A percentile compares a stretch with the other conserved stretches of the same genome.
These are phyloP conservation scores for Sarocladium kiliense DNA, from an alignment of 2,329 filamentous ascomycete genomes.

Conservation along the genomic window DNA sequence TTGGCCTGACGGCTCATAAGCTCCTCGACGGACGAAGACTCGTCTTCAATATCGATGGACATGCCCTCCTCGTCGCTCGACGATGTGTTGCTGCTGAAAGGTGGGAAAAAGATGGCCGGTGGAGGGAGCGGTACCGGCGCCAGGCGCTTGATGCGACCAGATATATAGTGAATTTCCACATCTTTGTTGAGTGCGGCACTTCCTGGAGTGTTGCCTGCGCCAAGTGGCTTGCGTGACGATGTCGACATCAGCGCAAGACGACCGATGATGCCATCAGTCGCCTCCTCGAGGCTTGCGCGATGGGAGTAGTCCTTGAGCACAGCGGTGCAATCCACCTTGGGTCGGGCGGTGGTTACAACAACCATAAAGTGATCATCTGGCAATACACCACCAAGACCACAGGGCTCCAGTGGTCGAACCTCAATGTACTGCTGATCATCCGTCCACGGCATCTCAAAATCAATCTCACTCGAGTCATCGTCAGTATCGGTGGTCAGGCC, in stretches of 20 bases:
- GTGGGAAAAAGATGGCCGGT: constrained; percentile 46
- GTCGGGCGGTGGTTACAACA: constrained; percentile 45
- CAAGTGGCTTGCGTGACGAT: constrained; percentile 23
- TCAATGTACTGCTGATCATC: constrained; percentile 32
- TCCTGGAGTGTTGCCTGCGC: constrained; percentile 6
- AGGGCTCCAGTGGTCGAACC: constrained; percentile 44
- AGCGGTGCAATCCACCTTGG: constrained; percentile 17
- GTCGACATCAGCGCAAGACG: constrained; percentile 38
- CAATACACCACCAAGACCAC: constrained; percentile 52
- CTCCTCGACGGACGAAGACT: constrained; percentile 20
- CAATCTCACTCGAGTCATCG: constrained; percentile 31
- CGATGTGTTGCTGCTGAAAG: constrained; percentile 37
- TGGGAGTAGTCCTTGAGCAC: not conserved
- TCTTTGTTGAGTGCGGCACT: constrained; percentile 7
- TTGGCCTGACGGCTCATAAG: constrained; percentile 28
- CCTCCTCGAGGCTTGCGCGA: constrained; percentile 20
- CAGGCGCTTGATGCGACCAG: constrained; percentile 35
- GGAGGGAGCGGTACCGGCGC: constrained; percentile 46
- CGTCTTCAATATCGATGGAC: constrained; percentile 23
- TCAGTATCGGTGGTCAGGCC: constrained; percentile 29
- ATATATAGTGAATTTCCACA: constrained; percentile 42
- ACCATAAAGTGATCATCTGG: constrained; percentile 62
- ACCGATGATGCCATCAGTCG: constrained; percentile 34
- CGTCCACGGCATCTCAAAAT: constrained; percentile 43
- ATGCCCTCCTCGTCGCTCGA: constrained; percentile 25